Conservation (phyloP, 352 stramenopile species). For the Phytophthora hibernalis region DNA sequence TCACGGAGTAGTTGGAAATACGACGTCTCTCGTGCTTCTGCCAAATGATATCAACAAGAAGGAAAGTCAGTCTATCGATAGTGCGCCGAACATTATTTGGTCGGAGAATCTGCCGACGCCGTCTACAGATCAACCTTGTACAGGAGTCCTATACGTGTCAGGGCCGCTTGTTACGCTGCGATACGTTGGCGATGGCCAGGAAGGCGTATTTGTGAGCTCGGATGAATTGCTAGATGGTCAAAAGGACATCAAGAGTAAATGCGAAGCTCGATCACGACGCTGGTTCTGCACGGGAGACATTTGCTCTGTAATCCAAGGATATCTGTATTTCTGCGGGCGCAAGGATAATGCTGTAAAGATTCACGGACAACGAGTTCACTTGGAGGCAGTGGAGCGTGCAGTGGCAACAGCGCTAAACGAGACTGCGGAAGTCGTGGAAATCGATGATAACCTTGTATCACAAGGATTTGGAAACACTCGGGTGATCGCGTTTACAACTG, state of each 20-base stretch:
- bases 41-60: slow-evolving; percentile 1
- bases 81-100: slow-evolving; percentile 21
- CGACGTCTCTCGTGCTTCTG: slow-evolving; percentile 39
- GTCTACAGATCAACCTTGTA: neutral
- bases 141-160: slow-evolving; percentile 48
- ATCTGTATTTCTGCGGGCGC: slow-evolving; percentile 55
- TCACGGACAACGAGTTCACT: slow-evolving; percentile 54
- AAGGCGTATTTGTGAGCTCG: slow-evolving; percentile 14
- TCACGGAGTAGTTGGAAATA: slow-evolving; percentile 30
- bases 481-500: slow-evolving; percentile 32
- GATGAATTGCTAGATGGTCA: neutral
- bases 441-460: neutral
- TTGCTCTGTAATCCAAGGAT: slow-evolving; percentile 38
- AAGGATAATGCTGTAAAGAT: slow-evolving; percentile 63
- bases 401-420: slow-evolving; percentile 30
- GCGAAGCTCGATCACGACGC: neutral
- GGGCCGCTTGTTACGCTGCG: slow-evolving; percentile 42
- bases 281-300: slow-evolving; percentile 58
- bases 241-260: neutral
- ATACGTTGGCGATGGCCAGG: slow-evolving; percentile 31
- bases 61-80: neutral
- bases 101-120: neutral
- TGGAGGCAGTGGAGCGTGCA: slow-evolving; percentile 56
- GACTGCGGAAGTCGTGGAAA: neutral
- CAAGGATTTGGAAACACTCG: neutral